Percentiles rank a stretch among this genome's conserved stretches.
Conservation (phyloP, 2,329 filamentous ascomycete species). For the Fusarium begoniae region DNA sequence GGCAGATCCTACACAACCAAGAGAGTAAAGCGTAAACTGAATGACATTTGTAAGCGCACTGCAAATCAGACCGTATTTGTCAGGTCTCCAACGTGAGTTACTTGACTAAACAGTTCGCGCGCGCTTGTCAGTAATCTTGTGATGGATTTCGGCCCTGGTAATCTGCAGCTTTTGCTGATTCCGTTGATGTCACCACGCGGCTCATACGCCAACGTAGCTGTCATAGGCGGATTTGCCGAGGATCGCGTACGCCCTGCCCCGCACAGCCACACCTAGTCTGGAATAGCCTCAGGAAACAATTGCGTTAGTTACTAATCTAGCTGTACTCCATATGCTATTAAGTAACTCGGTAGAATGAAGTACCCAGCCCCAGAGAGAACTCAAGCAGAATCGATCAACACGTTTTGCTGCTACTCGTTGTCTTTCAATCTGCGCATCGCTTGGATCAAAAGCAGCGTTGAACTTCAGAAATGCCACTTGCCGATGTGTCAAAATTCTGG, state of each 20-base stretch:
- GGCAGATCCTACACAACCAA: background rate
- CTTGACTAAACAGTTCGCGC: background rate
- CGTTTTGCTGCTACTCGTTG: background rate
- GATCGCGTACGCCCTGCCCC: background rate
- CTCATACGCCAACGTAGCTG: background rate
- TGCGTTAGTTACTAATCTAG: no score
- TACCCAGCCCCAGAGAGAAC: background rate
- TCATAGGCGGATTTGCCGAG: background rate
- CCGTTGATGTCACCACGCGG: background rate
- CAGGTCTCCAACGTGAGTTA: background rate
- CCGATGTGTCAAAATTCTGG: no score
- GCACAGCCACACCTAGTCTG: background rate
- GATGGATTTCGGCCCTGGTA: background rate
- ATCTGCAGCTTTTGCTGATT: background rate
- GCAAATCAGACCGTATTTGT: background rate
- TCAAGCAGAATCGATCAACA: background rate
- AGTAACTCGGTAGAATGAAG: background rate
- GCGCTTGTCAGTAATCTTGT: background rate
- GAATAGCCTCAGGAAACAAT: background rate
- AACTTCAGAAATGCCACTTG: no score
- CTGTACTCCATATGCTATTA: background rate
- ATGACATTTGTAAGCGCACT: background rate
- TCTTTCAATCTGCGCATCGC: no score
- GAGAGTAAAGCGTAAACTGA: background rate
- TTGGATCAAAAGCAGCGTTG: no score